A percentile compares a stretch with the other conserved stretches of the same genome.
phyloP scores from a whole-genome alignment of 371 early-diverging fungal genomes.

The Phascolomyces articulosus region DNA sequence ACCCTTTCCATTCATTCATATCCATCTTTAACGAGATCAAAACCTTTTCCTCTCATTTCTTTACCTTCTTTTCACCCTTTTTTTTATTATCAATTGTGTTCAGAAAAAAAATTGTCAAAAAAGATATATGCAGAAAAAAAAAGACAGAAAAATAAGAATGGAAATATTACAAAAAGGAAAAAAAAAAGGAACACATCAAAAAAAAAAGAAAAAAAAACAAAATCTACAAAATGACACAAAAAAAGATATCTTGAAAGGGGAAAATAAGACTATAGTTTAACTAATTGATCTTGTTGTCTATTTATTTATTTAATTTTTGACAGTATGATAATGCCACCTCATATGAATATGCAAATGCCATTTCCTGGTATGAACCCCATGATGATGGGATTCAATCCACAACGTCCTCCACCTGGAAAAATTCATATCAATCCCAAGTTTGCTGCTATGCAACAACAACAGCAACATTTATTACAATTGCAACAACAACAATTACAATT shows the following conservation, averaged over 20 bases:
- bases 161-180: background rate
- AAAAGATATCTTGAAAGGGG: background rate
- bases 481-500: background rate
- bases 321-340: conserved; percentile 9
- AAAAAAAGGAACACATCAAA: conserved; percentile 2
- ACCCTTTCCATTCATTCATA: too few relatives aligned
- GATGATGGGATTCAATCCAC: background rate
- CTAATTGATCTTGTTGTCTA: background rate
- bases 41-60: background rate
- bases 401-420: background rate
- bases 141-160: background rate
- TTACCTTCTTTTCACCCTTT: background rate
- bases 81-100: background rate
- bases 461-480: background rate
- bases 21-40: too few relatives aligned
- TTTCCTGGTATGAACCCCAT: background rate
- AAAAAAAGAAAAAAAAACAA: background rate
- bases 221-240: background rate
- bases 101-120: background rate
- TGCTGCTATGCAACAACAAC: conserved; percentile 5
- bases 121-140: background rate
- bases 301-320: background rate
- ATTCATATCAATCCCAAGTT: conserved; percentile 13
- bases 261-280: too few relatives aligned
- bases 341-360: background rate